Conservation (phyloP, 371 early-diverging fungal genomes). For the Coemansia sp. region DNA sequence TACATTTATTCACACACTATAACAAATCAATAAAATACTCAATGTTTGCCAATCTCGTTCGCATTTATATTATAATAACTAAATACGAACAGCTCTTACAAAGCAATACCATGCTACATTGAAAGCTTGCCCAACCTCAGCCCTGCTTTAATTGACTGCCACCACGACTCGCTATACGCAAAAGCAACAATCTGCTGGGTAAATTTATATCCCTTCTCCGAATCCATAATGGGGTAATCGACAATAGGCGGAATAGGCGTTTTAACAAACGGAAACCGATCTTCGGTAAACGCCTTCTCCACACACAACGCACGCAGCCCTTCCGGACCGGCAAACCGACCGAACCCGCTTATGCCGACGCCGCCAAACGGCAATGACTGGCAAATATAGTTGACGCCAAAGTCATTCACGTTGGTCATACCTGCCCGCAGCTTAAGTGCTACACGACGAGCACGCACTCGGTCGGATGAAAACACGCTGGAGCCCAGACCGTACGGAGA, state of each 20-base stretch:
- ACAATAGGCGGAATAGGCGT: slow-evolving; percentile 65
- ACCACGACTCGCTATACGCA: slow-evolving; percentile 46
- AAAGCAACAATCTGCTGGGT: slow-evolving; percentile 51
- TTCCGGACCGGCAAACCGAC: slow-evolving; percentile 75
- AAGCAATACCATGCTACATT: neutral
- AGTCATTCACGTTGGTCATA: slow-evolving; percentile 86
- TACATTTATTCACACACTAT: too few relatives aligned
- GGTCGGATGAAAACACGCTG: slow-evolving; percentile 74
- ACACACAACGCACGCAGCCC: slow-evolving; percentile 73
- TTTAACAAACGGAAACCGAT: slow-evolving; percentile 69
- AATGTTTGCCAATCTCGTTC: too few relatives aligned
- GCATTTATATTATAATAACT: too few relatives aligned
- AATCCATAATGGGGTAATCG: slow-evolving; percentile 49
- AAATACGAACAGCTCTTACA: too few relatives aligned
- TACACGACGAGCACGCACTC: slow-evolving; percentile 61
- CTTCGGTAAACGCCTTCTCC: slow-evolving; percentile 70
- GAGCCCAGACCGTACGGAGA: slow-evolving; percentile 78
- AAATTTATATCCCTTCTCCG: slow-evolving; percentile 47
- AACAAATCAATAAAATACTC: too few relatives aligned
- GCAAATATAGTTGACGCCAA: slow-evolving; percentile 81
- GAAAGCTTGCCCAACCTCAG: slow-evolving; percentile 44
- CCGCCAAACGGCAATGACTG: slow-evolving; percentile 85
- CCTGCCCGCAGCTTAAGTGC: slow-evolving; percentile 67
- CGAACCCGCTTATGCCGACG: slow-evolving; percentile 77
- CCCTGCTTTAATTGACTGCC: slow-evolving; percentile 45